Conservation (phyloP, 208 protist species). For the Leishmania turanica region DNA sequence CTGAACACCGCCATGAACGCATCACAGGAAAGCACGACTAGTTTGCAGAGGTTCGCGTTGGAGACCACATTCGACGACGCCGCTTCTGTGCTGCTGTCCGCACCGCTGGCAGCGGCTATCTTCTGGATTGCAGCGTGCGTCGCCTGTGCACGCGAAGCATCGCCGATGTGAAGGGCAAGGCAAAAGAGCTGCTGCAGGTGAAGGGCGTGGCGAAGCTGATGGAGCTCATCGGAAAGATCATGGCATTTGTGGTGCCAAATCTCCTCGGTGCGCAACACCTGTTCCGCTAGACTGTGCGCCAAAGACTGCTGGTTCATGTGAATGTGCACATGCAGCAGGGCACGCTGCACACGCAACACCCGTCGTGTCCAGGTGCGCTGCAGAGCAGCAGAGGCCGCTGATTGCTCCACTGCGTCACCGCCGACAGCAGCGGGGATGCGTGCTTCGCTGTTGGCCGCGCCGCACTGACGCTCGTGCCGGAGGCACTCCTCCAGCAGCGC, state of each 20-base stretch:
- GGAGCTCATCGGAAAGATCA: slow-evolving; percentile 25
- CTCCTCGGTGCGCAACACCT: slow-evolving; percentile 43
- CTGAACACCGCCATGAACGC: slow-evolving; percentile 27
- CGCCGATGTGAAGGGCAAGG: slow-evolving; percentile 37
- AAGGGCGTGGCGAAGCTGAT: slow-evolving; percentile 34
- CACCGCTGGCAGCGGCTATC: not conserved
- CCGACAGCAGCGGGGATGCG: not conserved
- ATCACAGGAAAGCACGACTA: slow-evolving; percentile 23
- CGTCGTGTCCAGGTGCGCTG: slow-evolving; percentile 39
- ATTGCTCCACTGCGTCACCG: not conserved
- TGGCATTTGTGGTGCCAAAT: slow-evolving; percentile 17
- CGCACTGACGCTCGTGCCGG: slow-evolving; percentile 19
- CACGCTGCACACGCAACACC: slow-evolving; percentile 50
- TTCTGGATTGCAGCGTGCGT: not conserved
- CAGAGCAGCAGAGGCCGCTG: slow-evolving; percentile 2
- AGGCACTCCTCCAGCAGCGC: slow-evolving; percentile 61
- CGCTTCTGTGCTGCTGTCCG: not conserved
- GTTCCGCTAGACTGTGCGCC: slow-evolving; percentile 44
- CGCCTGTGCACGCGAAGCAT: slow-evolving; percentile 19
- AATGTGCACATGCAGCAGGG: slow-evolving; percentile 66
- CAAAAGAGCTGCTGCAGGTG: slow-evolving; percentile 47
- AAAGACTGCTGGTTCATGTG: slow-evolving; percentile 58
- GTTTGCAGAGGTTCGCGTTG: slow-evolving; percentile 8
- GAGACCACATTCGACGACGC: slow-evolving; percentile 7
- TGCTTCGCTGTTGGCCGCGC: not conserved